Evolutionary conservation across 805 yeast genomes (phyloP), one percentile per base, ranked within the genome.

Genomic region (Jamesozyma jinghongensis): DNA sequence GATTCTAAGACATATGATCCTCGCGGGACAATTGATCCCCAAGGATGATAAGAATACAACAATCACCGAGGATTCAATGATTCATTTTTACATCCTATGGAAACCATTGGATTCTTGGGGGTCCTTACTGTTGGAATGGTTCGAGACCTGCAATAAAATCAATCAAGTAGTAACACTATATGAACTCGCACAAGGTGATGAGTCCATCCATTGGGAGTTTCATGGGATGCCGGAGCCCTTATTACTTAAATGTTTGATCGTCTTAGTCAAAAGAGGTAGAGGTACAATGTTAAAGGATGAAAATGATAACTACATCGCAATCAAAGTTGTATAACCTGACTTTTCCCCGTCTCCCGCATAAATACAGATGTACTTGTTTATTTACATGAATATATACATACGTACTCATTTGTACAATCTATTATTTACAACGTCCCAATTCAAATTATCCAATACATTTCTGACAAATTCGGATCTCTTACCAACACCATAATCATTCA

Each of bases 131-230:
- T 55, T 75, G 56, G 81, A 79, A 54, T 74, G 85, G 88, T 63
- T 77, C n/a, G 88, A 83, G 40, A 65, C 68, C 17, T 75, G 90
- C 0, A 95, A 95, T 0, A 95, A 86, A 54, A 65, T 71, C 40
- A 84, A 85, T 5, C 68, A 81, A 1, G 81, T 90, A 2, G 63
- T 90, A 38, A 90, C 97, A 0, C 60, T 87, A 13, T 87, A 84
- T 59, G 97, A 90, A 61, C 58, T 90, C 29, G 67, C 80, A 0
- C 73, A 75, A 42, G 81, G 84, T 40, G 90, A 82, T 34, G 60
- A 73, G 40, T 73, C 75, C 1, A 43, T 57, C 1, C 67, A 70
- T 4, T 76, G 78, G 52, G 81, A 74, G 34, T 79, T 88, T 50
- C 69, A 70, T 40, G 76, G 76, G 12, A 70, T 87, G 49, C 86